Evolutionary conservation across 345 rosid genomes (phyloP), one percentile per base, ranked within the genome.

Genomic region (Cardamine resedifolia): DNA sequence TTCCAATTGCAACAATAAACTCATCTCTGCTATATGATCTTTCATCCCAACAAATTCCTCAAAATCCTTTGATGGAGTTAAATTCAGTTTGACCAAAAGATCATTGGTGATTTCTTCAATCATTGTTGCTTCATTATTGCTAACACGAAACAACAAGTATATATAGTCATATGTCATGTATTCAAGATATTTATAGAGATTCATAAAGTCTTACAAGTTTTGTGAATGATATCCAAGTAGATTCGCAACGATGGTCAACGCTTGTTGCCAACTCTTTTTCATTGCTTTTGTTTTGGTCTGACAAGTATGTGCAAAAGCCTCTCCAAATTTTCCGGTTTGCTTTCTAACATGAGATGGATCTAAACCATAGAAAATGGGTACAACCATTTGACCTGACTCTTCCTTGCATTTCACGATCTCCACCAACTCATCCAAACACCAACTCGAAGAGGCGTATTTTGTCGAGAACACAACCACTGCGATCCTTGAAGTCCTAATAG

Each of bases 301-400:
- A 5, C 68, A 47, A 1, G 68, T 63, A 30, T 24, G 2, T 2
- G 27, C 14, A 52, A 67, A 53, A 16, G 9, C 9, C 5, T 39
- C 24, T 15, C 38, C 72, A n/a, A 67, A 67, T 5, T 10, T 9
- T 3, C 63, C 72, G 0, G 15, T 10, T 7, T 53, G 51, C 0
- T 67, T 26, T 7, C 63, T 58, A 0, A 53, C 52, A 38, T 53
- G 6, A 5, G 38, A 53, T 2, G 72, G 72, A 38, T 67, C 72
- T 15, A 67, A 19, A 15, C 31, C 7, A 12, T 67, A 53, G 26
- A 67, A 67, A 39, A 67, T n/a, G 0, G 71, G 58, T 2, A 63
- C 16, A 3, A 63, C 36, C 31, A 10, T 10, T 5, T 33, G 63
- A 2, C 45, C 27, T 3, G 8, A 14, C 20, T 53, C 19, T 15